These are phyloP conservation scores for Rhynchosporium secalis DNA, from an alignment of 2,329 filamentous ascomycete species.

Conservation along the genomic window DNA sequence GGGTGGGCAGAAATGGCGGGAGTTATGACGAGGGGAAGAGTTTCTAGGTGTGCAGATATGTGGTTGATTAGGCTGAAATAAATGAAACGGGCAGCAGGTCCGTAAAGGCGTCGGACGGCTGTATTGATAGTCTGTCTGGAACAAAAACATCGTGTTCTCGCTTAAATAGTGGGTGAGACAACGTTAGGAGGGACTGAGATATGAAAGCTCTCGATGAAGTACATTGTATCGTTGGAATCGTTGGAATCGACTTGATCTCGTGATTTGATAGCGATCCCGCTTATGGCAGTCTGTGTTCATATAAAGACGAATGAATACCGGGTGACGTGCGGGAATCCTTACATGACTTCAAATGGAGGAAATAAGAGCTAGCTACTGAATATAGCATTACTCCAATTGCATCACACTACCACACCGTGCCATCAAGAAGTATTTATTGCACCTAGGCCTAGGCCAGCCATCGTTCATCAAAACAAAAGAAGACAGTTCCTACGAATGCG, in stretches of 20 bases:
- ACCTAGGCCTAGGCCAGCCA: not conserved
- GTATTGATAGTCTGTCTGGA: no score
- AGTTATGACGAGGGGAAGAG: slow-evolving; percentile 34
- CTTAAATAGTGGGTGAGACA: no score
- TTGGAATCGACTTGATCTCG: no score
- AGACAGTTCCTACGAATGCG: not conserved
- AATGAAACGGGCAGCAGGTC: not conserved
- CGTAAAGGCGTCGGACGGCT: not conserved
- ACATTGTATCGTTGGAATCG: no score
- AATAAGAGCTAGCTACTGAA: not conserved
- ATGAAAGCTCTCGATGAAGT: no score
- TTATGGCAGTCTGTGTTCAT: no score
- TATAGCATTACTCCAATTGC: not conserved
- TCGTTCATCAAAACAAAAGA: not conserved
- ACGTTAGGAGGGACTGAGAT: no score
- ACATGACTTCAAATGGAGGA: not conserved
- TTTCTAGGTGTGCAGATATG: slow-evolving; percentile 21
- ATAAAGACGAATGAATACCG: no score
- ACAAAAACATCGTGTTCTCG: no score
- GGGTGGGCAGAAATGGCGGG: slow-evolving; percentile 43
- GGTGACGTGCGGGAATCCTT: not conserved
- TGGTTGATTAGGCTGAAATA: no score
- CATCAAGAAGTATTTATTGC: not conserved
- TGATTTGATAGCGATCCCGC: no score
- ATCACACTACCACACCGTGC: not conserved